phyloP scores from a whole-genome alignment of 805 yeast genomes.

The Metschnikowia proteae region DNA sequence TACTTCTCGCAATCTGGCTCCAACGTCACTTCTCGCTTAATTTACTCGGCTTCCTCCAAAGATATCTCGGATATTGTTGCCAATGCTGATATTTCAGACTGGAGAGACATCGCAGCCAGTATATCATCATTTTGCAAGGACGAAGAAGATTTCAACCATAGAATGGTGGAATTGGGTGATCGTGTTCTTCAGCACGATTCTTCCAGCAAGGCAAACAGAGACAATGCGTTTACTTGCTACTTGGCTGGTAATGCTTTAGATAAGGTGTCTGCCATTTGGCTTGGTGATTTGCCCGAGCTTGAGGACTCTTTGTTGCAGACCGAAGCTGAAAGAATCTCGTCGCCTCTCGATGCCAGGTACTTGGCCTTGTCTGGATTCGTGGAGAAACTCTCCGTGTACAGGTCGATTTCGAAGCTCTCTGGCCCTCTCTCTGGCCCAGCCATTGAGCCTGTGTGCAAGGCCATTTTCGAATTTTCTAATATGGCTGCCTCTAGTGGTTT shows the following conservation, averaged over 20 bases:
- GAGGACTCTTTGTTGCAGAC: slow-evolving; percentile 44
- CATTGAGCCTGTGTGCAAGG: slow-evolving; percentile 49
- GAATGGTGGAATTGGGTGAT: slow-evolving; percentile 71
- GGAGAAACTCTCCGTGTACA: slow-evolving; percentile 76
- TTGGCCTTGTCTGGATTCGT: slow-evolving; percentile 77
- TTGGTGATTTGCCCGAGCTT: slow-evolving; percentile 54
- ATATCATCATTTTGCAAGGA: slow-evolving; percentile 45
- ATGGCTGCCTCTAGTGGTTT: slow-evolving; percentile 79
- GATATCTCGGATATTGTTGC: slow-evolving; percentile 66
- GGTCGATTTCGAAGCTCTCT: slow-evolving; percentile 43
- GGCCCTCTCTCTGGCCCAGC: slow-evolving; percentile 40
- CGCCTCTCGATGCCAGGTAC: slow-evolving; percentile 81
- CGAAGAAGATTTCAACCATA: slow-evolving; percentile 46
- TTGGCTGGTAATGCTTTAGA: slow-evolving; percentile 79
- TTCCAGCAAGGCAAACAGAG: slow-evolving; percentile 43
- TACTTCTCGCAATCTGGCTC: slow-evolving; percentile 59
- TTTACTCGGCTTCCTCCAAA: slow-evolving; percentile 58
- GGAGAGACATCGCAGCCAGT: slow-evolving; percentile 79
- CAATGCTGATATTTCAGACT: slow-evolving; percentile 70
- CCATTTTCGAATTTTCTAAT: slow-evolving; percentile 77
- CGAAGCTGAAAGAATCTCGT: slow-evolving; percentile 39
- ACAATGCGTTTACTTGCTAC: slow-evolving; percentile 72
- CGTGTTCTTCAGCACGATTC: slow-evolving; percentile 45
- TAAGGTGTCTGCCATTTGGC: slow-evolving; percentile 79
- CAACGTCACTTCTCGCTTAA: slow-evolving; percentile 64